Percentiles rank a stretch among this genome's conserved stretches.
These are phyloP conservation scores for Colletotrichum scovillei DNA, from an alignment of 2,329 filamentous ascomycete species.

Conservation along the genomic window DNA sequence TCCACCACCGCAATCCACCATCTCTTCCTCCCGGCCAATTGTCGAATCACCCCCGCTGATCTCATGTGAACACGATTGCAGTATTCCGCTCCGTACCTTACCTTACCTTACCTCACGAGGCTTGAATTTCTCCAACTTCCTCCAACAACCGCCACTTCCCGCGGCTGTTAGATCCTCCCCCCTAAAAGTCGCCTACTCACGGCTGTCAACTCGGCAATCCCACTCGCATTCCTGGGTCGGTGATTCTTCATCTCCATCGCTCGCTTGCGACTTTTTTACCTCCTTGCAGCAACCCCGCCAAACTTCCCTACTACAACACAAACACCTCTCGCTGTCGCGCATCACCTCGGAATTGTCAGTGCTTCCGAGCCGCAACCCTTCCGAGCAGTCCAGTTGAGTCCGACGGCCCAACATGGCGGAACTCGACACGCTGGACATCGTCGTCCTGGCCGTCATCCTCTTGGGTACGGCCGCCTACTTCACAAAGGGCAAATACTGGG, in stretches of 20 bases:
- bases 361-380: constrained; percentile 8
- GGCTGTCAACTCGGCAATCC: constrained; percentile 24
- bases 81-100: not conserved
- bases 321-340: not conserved
- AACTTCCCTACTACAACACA: constrained; percentile 8
- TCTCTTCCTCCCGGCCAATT: constrained; percentile 9
- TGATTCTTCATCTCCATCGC: not conserved
- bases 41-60: constrained; percentile 33
- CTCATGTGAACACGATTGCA: constrained; percentile 36
- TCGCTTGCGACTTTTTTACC: not conserved
- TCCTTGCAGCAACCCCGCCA: constrained; percentile 11
- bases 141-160: constrained; percentile 28
- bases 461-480: constrained; percentile 94
- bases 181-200: not conserved
- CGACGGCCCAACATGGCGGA: constrained; percentile 76
- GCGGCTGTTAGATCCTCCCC: constrained; percentile 21
- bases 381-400: constrained; percentile 13
- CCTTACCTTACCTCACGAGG: not conserved
- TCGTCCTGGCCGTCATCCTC: constrained; percentile 88
- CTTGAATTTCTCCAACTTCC: constrained; percentile 22
- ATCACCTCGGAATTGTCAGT: constrained; percentile 10
- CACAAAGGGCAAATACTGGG: constrained; percentile 97
- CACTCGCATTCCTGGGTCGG: not conserved
- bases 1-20: not conserved
- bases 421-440: constrained; percentile 93